A percentile compares a stretch with the other conserved stretches of the same genome.
Evolutionary conservation across 176 grass and related monocot genomes (phyloP).

Genomic region (Avena eriantha): DNA sequence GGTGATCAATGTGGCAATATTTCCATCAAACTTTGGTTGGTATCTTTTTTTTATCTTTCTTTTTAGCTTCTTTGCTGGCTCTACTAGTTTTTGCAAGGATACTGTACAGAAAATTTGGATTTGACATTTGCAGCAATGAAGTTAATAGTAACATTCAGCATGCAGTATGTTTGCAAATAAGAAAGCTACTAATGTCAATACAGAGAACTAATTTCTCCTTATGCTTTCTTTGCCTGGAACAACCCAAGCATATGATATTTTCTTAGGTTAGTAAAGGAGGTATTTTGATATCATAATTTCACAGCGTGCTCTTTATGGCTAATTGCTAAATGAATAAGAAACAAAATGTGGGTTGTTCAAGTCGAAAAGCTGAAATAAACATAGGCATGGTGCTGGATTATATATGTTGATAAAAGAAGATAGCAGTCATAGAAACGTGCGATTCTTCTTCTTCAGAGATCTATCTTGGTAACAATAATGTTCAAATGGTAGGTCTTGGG

Average conservation of each 20-base stretch:
- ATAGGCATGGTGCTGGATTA: constrained; percentile 6
- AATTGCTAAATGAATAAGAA: not conserved
- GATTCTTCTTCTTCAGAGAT: constrained; percentile 14
- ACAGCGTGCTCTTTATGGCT: constrained; percentile 3
- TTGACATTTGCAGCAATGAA: not conserved
- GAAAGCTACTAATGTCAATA: not conserved
- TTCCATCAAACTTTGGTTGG: constrained; percentile 65
- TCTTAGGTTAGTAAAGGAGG: not conserved
- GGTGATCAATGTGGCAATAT: constrained; percentile 66
- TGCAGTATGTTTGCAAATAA: constrained; percentile 27
- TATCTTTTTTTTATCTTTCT: constrained; percentile 24
- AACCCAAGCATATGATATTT: not conserved
- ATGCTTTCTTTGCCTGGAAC: not conserved
- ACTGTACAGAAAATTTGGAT: constrained; percentile 2
- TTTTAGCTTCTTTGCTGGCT: constrained; percentile 15
- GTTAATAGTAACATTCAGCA: constrained; percentile 9
- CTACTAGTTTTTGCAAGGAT: constrained; percentile 34
- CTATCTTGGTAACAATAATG: constrained; percentile 7
- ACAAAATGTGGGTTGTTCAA: not conserved
- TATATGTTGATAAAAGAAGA: constrained; percentile 2
- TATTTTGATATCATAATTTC: constrained; percentile 9
- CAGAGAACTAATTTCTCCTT: not conserved
- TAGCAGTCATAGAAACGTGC: not conserved
- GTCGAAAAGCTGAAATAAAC: not conserved
- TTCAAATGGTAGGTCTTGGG: constrained; percentile 24